Conservation (phyloP, 2,329 filamentous ascomycete species). For the Xylaria sp. region DNA sequence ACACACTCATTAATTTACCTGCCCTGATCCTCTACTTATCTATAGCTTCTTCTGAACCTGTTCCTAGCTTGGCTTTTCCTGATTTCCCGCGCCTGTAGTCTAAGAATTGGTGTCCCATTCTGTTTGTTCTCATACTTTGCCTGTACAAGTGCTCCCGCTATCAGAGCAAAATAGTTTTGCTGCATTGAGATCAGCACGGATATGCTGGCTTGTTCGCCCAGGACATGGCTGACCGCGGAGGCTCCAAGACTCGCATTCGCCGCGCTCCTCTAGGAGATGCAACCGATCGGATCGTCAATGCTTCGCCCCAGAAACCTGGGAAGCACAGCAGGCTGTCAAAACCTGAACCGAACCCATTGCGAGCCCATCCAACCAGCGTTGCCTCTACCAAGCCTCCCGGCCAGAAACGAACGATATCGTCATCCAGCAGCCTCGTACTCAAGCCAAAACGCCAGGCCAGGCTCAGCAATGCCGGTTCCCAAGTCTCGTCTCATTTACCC, state of each 20-base stretch:
- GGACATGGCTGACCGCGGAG: constrained; percentile 43
- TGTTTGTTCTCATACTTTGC: constrained; percentile 1
- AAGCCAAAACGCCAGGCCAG: constrained; percentile 16
- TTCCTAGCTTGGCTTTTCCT: constrained; percentile 23
- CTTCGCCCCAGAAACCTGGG: constrained; percentile 34
- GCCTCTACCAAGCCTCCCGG: constrained; percentile 7
- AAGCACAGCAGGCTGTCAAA: constrained; percentile 35
- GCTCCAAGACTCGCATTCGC: constrained; percentile 33
- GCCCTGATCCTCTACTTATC: constrained; percentile 13
- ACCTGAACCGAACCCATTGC: constrained; percentile 40
- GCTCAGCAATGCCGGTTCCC: constrained; percentile 5
- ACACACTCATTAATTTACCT: constrained; percentile 4
- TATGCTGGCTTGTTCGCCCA: constrained; percentile 35
- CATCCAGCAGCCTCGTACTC: constrained; percentile 17
- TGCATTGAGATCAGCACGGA: constrained; percentile 16
- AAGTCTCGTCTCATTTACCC: constrained; percentile 17
- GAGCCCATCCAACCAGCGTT: constrained; percentile 39
- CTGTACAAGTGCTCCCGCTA: constrained; percentile 10
- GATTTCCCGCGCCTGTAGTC: constrained; percentile 10
- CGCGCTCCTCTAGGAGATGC: constrained; percentile 48
- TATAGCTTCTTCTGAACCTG: constrained; percentile 18
- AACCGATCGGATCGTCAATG: constrained; percentile 46
- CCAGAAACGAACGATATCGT: constrained; percentile 21
- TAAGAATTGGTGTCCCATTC: neutral
- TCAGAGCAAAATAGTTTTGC: neutral